Evolutionary conservation across 208 protist genomes (phyloP), one percentile per base, ranked within the genome.

Genomic region (Wallacemonas rigidus): DNA sequence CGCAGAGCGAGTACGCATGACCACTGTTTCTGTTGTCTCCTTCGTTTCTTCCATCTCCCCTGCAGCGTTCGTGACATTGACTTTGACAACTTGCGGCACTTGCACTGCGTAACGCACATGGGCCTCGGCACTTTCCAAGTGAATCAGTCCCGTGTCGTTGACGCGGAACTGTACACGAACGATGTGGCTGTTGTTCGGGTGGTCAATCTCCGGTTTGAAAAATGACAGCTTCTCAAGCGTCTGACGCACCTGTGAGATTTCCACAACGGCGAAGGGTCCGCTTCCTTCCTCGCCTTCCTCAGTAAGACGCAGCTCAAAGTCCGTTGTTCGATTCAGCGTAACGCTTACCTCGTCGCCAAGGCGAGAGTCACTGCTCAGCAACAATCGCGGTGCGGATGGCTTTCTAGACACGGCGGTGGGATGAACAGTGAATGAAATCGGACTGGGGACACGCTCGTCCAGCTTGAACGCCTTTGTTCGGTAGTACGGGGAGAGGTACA

Each of bases 101-200:
- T 93, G 85, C 17, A 63, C 82, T 0, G 81, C 86, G 72, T 88
- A 92, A 26, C 86, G 79, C 41, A 88, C 83, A 47, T 90, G 60
- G 14, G 78, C 88, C 26, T 85, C 80, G 6, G 85, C 85, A 12
- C 92, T 80, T 17, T 88, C 81, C 17, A 94, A 67, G 15, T 93
- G 81, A 56, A 93, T 45, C 39, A 97, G 77, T 2, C 88, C 92
- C 39, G 81, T 80, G 51, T 95, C 89, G 62, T 83, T 94, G 41
- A 94, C 64, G 1, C 69, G 51, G 9, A 95, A 36, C 69, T 97
- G 86, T 69, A 97, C 48, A 36, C 89, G 88, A 53, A 97, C 67
- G 72, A 91, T 84, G 75, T 97, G 92, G 38, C 68, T 91, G 54
- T 93, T 92, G 67, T 95, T 95, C 36, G 81, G 74, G 67, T 96